phyloP scores from a whole-genome alignment of 148 eudicot genomes.

The Chenopodium formosanum region DNA sequence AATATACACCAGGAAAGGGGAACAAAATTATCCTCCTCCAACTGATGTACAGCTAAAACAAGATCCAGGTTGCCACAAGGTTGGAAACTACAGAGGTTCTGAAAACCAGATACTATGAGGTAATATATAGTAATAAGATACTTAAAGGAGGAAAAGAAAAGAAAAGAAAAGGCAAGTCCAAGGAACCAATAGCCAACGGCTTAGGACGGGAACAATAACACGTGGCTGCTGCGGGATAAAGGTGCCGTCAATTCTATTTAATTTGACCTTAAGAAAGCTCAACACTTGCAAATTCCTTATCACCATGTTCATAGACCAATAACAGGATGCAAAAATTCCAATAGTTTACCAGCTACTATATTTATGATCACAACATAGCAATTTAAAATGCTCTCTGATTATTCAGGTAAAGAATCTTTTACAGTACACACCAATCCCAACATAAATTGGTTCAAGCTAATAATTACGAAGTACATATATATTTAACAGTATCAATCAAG shows the following conservation, averaged over 20 bases:
- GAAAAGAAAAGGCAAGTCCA: conserved; percentile 9
- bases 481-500: background rate
- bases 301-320: background rate
- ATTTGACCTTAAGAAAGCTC: background rate
- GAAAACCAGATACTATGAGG: background rate
- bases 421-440: background rate
- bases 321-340: background rate
- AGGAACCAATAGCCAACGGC: conserved; percentile 2
- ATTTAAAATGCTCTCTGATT: background rate
- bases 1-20: too few relatives aligned
- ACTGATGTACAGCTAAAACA: background rate
- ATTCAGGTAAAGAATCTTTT: background rate
- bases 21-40: background rate
- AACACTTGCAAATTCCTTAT: background rate
- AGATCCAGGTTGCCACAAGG: background rate
- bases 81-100: background rate
- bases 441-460: background rate
- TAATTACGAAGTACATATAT: too few relatives aligned
- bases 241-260: background rate
- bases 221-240: conserved; percentile 1
- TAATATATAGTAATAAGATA: background rate
- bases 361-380: background rate
- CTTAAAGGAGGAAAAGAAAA: conserved; percentile 3
- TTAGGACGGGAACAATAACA: conserved; percentile 10
- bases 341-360: background rate